Conservation (phyloP, 768 basidiomycete genomes). For the Amanita jacksonii region DNA sequence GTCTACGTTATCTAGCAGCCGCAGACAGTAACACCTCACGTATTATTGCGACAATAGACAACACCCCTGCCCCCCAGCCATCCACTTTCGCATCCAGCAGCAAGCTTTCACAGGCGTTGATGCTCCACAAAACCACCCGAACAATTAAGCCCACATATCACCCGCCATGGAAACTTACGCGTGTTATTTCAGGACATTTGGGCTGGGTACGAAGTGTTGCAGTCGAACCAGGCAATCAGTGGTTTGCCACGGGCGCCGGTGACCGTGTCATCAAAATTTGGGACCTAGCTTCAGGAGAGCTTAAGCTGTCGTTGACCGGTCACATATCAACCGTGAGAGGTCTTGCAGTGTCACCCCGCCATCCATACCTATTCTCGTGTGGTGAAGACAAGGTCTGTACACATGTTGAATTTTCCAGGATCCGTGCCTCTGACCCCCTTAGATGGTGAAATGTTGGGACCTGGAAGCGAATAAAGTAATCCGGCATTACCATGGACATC, state of each 20-base stretch:
- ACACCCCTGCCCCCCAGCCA: constrained; percentile 52
- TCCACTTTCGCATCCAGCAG: constrained; percentile 60
- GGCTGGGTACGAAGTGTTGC: constrained; percentile 97
- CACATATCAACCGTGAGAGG: constrained; percentile 97
- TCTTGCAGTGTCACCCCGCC: constrained; percentile 82
- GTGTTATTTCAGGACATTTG: constrained; percentile 95
- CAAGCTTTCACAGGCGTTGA: constrained; percentile 81
- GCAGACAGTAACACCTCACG: constrained; percentile 44
- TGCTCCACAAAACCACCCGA: constrained; percentile 86
- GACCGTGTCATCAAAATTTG: constrained; percentile 98
- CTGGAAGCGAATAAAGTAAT: constrained; percentile 98
- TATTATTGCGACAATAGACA: constrained; percentile 70
- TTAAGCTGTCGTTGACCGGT: constrained; percentile 93
- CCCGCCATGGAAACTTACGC: constrained; percentile 89
- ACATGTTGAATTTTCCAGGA: background rate
- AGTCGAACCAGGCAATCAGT: constrained; percentile 95
- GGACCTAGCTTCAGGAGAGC: constrained; percentile 95
- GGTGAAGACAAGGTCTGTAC: constrained; percentile 87
- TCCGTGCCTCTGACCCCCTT: background rate
- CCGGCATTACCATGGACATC: constrained; percentile 95
- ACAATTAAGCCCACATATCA: constrained; percentile 95
- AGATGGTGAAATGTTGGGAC: constrained; percentile 99
- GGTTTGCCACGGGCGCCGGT: constrained; percentile 98
- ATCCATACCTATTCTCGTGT: constrained; percentile 96
- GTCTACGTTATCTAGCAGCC: constrained; percentile 18